Evolutionary conservation across 202 grass and related monocot genomes (phyloP).

Genomic region (Tripidium arundinaceum): DNA sequence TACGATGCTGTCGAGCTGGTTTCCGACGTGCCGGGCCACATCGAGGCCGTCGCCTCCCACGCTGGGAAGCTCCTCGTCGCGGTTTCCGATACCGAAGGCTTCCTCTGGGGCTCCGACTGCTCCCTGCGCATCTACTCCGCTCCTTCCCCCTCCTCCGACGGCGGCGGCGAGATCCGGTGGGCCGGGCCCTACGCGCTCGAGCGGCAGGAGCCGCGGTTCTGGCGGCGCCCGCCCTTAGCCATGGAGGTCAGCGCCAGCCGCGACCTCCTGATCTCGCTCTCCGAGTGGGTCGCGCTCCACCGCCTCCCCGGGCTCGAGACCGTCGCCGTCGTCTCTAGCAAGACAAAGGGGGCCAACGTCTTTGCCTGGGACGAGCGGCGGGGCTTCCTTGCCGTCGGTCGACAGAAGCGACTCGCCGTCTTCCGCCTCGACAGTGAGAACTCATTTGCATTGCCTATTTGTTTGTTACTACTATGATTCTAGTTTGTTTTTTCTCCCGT

Average conservation of each 20-base stretch:
- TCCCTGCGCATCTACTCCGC: constrained; percentile 75
- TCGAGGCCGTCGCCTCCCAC: constrained; percentile 73
- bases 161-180: constrained; percentile 53
- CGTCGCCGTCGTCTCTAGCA: constrained; percentile 68
- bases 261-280: constrained; percentile 84
- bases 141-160: not conserved
- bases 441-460: not conserved
- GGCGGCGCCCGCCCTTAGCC: constrained; percentile 59
- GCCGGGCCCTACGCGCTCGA: constrained; percentile 66
- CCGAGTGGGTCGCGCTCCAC: constrained; percentile 84
- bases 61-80: constrained; percentile 81
- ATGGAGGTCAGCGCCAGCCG: constrained; percentile 76
- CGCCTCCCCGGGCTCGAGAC: constrained; percentile 84
- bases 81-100: constrained; percentile 49
- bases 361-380: constrained; percentile 86
- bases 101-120: constrained; percentile 64
- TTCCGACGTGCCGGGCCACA: constrained; percentile 50
- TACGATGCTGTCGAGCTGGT: constrained; percentile 86
- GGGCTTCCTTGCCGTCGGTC: constrained; percentile 66
- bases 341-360: constrained; percentile 86
- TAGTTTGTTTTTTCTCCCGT: not conserved
- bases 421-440: constrained; percentile 85
- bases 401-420: constrained; percentile 79
- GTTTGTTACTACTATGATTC: not conserved
- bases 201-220: constrained; percentile 57